Percentiles rank a stretch among this genome's conserved stretches.
Evolutionary conservation across 371 early-diverging fungal genomes (phyloP).

Genomic region (Circinella minor): DNA sequence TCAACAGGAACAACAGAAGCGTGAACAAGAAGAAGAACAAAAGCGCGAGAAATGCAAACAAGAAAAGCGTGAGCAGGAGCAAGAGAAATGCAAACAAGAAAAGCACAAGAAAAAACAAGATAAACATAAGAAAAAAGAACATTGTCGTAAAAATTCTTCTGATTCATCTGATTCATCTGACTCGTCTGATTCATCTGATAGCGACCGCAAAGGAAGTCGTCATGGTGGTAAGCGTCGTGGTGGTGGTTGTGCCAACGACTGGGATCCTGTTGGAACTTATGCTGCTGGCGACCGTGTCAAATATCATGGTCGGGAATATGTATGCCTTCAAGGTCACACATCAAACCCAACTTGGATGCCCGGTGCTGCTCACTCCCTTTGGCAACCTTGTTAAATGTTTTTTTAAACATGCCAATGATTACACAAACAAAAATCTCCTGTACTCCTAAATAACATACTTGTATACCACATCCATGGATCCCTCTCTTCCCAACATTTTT

Average conservation of each 20-base stretch:
- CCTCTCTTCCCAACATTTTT: too few relatives aligned
- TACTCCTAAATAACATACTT: not conserved
- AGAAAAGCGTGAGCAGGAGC: not conserved
- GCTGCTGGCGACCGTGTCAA: conserved; percentile 59
- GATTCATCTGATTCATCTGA: not conserved
- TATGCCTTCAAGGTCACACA: conserved; percentile 60
- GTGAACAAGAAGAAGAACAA: too few relatives aligned
- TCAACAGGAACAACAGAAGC: too few relatives aligned
- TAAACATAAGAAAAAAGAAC: not conserved
- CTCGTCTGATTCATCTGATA: conserved; percentile 11
- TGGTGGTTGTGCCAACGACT: conserved; percentile 31
- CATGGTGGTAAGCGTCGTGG: not conserved
- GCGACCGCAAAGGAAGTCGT: conserved; percentile 16
- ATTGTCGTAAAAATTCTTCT: too few relatives aligned
- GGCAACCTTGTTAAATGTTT: conserved; percentile 48
- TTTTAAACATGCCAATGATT: not conserved
- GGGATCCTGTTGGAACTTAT: conserved; percentile 62
- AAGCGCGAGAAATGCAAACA: not conserved
- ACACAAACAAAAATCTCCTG: not conserved
- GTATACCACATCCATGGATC: too few relatives aligned
- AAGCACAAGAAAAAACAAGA: conserved; percentile 14
- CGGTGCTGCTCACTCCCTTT: conserved; percentile 57
- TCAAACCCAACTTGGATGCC: conserved; percentile 64
- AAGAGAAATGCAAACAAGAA: not conserved
- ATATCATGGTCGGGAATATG: conserved; percentile 54